Conservation (phyloP, 441 rosid species). For the Populus tomentosa region DNA sequence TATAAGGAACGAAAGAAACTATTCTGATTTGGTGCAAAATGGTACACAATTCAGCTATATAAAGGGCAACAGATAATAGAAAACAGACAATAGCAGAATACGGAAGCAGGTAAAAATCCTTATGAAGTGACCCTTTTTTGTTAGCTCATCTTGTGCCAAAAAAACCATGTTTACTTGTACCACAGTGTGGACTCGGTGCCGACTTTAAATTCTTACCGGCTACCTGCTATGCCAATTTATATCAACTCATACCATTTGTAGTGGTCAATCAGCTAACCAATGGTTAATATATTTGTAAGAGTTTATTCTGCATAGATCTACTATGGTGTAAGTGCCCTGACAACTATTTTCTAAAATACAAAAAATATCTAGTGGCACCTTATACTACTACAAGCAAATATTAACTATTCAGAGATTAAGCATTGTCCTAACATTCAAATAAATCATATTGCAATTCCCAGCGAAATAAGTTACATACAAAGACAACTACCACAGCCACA, state of each 20-base stretch:
- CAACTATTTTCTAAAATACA: neutral
- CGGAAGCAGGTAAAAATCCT: neutral
- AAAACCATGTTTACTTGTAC: neutral
- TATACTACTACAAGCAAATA: neutral
- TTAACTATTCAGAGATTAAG: neutral
- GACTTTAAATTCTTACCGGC: neutral
- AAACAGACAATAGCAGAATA: neutral
- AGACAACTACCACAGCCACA: neutral
- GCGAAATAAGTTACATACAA: too few species aligned
- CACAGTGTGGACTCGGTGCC: neutral
- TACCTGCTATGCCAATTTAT: neutral
- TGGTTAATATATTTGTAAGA: neutral
- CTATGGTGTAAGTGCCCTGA: neutral
- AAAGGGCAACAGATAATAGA: neutral
- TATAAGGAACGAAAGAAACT: neutral
- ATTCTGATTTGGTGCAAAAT: neutral
- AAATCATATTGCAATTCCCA: neutral
- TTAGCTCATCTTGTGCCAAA: neutral
- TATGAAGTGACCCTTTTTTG: neutral
- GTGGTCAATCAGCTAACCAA: neutral
- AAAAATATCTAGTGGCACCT: neutral
- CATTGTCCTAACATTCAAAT: neutral
- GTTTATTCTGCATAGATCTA: neutral
- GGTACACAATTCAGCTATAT: neutral
- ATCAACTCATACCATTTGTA: neutral